Evolutionary conservation across 1,284 basidiomycete species (phyloP), one percentile per base, ranked within the genome.

Genomic region (Papiliotrema terrestris): DNA sequence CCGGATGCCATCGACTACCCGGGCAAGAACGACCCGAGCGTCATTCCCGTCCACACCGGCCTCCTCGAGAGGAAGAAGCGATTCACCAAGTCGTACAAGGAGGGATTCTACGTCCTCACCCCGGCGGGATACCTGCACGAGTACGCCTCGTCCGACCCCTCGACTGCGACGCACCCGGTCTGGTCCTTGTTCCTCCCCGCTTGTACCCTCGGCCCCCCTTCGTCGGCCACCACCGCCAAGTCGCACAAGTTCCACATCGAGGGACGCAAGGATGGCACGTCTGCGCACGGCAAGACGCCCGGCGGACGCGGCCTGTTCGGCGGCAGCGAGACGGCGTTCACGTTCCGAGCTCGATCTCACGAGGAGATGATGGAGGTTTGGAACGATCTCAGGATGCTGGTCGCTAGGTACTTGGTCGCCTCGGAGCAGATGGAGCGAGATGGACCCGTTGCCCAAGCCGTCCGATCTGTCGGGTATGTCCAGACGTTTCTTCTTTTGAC

Each of bases 361-460:
- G 94, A 98, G 64, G 95, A 97, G 72, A 92, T 98, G 90, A 94
- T 98, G 91, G 95, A 98, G 79, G 97, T 96, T 89, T 98, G 96
- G 95, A 98, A 98, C 77, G 96, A 98, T 76, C 82, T 96, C 53
- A 82, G 93, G 67, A 96, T 98, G 91, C 82, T 98, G 55, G 94
- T 91, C 71, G 93, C 94, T 56, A 82, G 95, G 62, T 98, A 98
- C 78, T 83, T 98, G 54, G 92, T 97, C 53, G 91, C 93, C 49
- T 90, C 87, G 61, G 95, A 98, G 80, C 84, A 87, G 72, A 90
- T 98, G 80, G 91, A 97, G 79, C 82, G 95, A 52, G 86, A 86
- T 49, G 95, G 96, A 4, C 92, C 91, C 11, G 89, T 98, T 19
- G 89, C 89, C 43, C 91, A 92, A 23, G 94, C 93, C 48, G 95